phyloP scores from a whole-genome alignment of 352 stramenopile species.

The Blastocystis sp. region DNA sequence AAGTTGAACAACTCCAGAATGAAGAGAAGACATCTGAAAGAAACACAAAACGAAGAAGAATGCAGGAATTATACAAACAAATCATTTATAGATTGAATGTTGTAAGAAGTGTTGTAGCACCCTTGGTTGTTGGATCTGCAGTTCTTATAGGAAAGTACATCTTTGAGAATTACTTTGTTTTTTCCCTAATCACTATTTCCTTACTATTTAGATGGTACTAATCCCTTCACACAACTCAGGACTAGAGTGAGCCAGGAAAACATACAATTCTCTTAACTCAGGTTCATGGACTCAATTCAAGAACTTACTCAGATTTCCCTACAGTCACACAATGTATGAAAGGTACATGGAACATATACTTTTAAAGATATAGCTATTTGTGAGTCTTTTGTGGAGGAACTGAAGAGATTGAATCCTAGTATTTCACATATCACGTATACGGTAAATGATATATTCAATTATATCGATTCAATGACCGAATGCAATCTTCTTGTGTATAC shows the following conservation, averaged over 20 bases:
- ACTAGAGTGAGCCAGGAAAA: neutral
- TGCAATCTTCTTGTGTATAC: conserved; percentile 10
- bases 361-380: neutral
- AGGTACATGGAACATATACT: neutral
- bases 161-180: neutral
- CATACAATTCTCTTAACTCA: conserved; percentile 26
- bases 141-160: neutral
- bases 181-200: neutral
- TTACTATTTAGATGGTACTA: too few relatives aligned
- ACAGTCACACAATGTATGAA: conserved; percentile 24
- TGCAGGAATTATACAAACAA: neutral
- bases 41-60: neutral
- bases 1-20: neutral
- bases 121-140: neutral
- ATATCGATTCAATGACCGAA: neutral
- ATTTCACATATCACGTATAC: neutral
- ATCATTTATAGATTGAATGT: neutral
- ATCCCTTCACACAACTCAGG: too few relatives aligned
- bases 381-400: neutral
- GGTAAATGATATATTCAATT: conserved; percentile 7
- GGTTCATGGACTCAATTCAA: neutral
- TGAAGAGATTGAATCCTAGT: conserved; percentile 9
- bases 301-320: neutral
- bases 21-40: neutral
- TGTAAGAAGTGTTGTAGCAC: neutral